Evolutionary conservation across 176 grass and related monocot genomes (phyloP).

Genomic region (Juncus effusus): DNA sequence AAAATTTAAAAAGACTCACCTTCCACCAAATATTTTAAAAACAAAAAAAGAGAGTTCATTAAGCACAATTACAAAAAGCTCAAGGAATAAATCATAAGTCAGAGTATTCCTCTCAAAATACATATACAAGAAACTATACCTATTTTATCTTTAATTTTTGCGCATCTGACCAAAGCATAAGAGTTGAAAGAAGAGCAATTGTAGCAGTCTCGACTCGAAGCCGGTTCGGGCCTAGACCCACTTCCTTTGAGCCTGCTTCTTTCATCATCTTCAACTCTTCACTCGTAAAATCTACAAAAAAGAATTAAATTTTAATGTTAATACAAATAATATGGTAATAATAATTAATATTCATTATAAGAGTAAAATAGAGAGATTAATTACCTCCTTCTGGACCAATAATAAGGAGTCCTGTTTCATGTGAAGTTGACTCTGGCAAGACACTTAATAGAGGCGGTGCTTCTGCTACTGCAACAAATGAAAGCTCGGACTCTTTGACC

Average conservation of each 20-base stretch:
- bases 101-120: background rate
- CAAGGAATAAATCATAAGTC: background rate
- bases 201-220: slow-evolving; percentile 87
- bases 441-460: slow-evolving; percentile 56
- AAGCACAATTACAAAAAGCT: too few species aligned
- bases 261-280: slow-evolving; percentile 68
- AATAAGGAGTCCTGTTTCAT: slow-evolving; percentile 67
- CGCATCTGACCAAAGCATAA: slow-evolving; percentile 92
- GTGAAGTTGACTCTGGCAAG: slow-evolving; percentile 40
- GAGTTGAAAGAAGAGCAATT: slow-evolving; percentile 56
- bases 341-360: background rate
- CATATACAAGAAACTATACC: background rate
- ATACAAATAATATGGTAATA: background rate
- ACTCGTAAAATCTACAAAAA: slow-evolving; percentile 64
- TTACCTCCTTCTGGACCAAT: slow-evolving; percentile 90
- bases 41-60: too few species aligned
- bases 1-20: too few species aligned
- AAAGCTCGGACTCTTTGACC: slow-evolving; percentile 62
- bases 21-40: too few species aligned
- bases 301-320: background rate
- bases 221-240: slow-evolving; percentile 69
- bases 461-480: slow-evolving; percentile 85
- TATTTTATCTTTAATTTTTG: slow-evolving; percentile 10
- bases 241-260: slow-evolving; percentile 47
- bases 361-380: background rate